These are phyloP conservation scores for Ceratocystis lukuohia DNA, from an alignment of 2,329 filamentous ascomycete species.

Conservation along the genomic window DNA sequence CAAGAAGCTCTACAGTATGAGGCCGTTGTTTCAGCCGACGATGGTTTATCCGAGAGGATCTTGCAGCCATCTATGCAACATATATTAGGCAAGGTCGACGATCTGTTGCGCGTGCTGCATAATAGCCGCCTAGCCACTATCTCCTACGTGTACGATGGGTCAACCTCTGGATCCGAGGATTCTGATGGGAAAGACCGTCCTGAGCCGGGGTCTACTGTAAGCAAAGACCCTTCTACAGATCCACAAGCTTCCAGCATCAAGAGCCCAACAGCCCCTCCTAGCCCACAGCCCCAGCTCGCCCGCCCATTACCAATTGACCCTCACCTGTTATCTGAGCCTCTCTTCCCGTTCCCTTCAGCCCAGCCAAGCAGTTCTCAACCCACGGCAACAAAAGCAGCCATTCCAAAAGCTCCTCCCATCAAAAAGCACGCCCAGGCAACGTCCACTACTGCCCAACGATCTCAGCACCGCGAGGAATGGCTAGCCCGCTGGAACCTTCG, in stretches of 20 bases:
- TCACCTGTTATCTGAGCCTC: background rate
- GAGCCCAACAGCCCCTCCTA: background rate
- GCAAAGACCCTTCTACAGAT: background rate
- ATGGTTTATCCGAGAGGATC: slow-evolving; percentile 50
- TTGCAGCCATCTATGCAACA: slow-evolving; percentile 58
- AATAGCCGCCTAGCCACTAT: slow-evolving; percentile 39
- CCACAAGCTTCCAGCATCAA: background rate
- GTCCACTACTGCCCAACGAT: background rate
- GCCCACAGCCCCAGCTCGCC: background rate
- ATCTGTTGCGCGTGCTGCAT: slow-evolving; percentile 56
- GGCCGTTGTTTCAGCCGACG: slow-evolving; percentile 53
- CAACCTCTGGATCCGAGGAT: slow-evolving; percentile 18
- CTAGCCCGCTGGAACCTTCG: slow-evolving; percentile 36
- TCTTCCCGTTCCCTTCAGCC: slow-evolving; percentile 2
- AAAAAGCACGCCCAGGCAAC: background rate
- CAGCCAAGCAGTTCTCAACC: background rate
- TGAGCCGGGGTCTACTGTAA: background rate
- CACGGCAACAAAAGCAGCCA: background rate
- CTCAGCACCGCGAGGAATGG: slow-evolving; percentile 21
- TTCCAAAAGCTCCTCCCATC: background rate
- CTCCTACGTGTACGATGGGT: background rate
- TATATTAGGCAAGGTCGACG: slow-evolving; percentile 55
- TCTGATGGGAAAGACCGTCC: background rate
- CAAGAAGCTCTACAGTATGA: slow-evolving; percentile 25
- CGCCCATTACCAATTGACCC: background rate